Evolutionary conservation across 2,329 filamentous ascomycete species (phyloP).

Genomic region (Neopestalotiopsis rosae): DNA sequence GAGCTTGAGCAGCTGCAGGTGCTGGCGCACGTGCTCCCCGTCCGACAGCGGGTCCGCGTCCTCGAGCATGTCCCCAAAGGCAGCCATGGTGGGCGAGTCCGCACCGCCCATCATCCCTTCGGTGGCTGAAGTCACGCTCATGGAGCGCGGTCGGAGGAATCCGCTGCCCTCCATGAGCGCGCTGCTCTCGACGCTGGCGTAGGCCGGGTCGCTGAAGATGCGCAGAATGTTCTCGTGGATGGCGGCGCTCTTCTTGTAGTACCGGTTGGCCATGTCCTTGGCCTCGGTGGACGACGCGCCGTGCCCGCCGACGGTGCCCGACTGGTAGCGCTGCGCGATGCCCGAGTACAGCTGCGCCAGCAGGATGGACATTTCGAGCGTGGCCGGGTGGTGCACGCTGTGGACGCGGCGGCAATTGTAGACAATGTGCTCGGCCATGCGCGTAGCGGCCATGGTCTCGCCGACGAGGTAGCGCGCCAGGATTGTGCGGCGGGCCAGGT

Average conservation of each 20-base stretch:
- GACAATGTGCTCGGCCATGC: slow-evolving; percentile 31
- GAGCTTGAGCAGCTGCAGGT: slow-evolving; percentile 44
- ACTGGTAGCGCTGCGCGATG: slow-evolving; percentile 40
- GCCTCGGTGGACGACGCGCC: slow-evolving; percentile 30
- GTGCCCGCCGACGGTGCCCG: slow-evolving; percentile 36
- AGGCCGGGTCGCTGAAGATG: slow-evolving; percentile 37
- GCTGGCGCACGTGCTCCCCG: slow-evolving; percentile 38
- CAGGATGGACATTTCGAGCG: slow-evolving; percentile 29
- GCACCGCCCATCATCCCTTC: slow-evolving; percentile 25
- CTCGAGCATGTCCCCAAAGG: not conserved
- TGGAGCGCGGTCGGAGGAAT: slow-evolving; percentile 25
- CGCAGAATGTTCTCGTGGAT: slow-evolving; percentile 44
- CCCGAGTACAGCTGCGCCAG: slow-evolving; percentile 31
- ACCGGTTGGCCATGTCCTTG: slow-evolving; percentile 39
- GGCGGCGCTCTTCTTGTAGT: slow-evolving; percentile 42
- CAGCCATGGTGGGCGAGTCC: slow-evolving; percentile 21
- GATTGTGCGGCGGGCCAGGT: slow-evolving; percentile 27
- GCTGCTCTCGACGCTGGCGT: slow-evolving; percentile 35
- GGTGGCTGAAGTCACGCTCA: slow-evolving; percentile 28
- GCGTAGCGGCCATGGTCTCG: slow-evolving; percentile 24
- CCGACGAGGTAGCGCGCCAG: slow-evolving; percentile 26
- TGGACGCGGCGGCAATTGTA: slow-evolving; percentile 32
- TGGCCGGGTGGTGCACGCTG: slow-evolving; percentile 26
- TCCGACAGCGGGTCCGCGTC: slow-evolving; percentile 25
- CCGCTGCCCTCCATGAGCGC: slow-evolving; percentile 18